These are phyloP conservation scores for Neofusicoccum sp. DNA, from an alignment of 2,329 filamentous ascomycete species.

Conservation along the genomic window DNA sequence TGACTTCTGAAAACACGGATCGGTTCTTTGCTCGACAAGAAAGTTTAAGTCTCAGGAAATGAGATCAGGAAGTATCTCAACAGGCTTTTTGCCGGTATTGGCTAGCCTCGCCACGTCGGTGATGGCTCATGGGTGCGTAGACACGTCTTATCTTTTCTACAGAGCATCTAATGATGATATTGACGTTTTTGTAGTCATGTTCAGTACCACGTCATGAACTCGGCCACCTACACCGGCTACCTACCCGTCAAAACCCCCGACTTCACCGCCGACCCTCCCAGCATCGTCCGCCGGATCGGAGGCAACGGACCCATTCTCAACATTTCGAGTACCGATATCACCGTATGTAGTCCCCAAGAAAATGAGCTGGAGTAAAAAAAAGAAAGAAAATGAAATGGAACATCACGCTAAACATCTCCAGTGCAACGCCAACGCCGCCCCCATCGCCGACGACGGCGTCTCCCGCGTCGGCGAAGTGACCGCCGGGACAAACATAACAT, in stretches of 20 bases:
- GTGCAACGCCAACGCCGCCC: not conserved
- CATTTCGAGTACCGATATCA: not conserved
- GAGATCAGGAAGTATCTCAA: not conserved
- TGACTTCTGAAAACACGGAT: not conserved
- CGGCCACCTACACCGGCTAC: constrained; percentile 13
- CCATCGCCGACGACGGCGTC: constrained; percentile 24
- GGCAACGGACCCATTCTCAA: constrained; percentile 3
- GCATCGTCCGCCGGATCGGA: constrained; percentile 7
- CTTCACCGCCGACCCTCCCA: constrained; percentile 9
- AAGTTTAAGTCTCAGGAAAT: not conserved
- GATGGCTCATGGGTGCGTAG: constrained; percentile 2
- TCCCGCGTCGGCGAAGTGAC: constrained; percentile 26
- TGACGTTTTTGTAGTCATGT: not conserved
- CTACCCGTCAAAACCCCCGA: constrained; percentile 1
- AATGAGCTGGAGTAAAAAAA: not conserved
- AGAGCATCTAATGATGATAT: not conserved
- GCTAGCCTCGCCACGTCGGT: not conserved
- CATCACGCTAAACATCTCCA: not conserved
- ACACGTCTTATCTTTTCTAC: not conserved
- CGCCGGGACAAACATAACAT: constrained; percentile 35
- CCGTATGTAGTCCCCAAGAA: not conserved
- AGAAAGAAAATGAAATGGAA: not conserved
- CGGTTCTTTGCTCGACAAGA: not conserved
- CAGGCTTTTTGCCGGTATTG: constrained; percentile 1
- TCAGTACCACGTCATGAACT: constrained; percentile 14